These are phyloP conservation scores for Avena eriantha DNA, from an alignment of 176 grass and related monocot genomes.

Conservation along the genomic window DNA sequence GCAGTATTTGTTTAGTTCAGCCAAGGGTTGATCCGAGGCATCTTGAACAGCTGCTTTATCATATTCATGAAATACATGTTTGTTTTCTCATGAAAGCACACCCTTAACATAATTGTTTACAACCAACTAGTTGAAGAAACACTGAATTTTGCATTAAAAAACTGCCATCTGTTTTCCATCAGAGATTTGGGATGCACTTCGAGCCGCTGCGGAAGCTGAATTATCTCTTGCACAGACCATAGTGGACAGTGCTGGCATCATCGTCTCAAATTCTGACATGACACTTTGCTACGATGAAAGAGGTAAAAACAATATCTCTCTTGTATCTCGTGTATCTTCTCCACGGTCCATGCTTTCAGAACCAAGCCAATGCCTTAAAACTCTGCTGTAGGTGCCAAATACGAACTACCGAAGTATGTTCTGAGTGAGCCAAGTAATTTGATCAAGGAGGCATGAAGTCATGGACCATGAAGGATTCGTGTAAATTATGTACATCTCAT, in stretches of 20 bases:
- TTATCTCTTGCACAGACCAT: constrained; percentile 78
- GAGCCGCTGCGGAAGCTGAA: constrained; percentile 84
- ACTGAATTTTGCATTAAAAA: constrained; percentile 25
- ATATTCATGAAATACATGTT: constrained; percentile 10
- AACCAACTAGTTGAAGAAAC: constrained; percentile 10
- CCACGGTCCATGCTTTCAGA: constrained; percentile 1
- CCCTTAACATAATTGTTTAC: not conserved
- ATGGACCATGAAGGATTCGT: constrained; percentile 36
- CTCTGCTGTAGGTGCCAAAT: constrained; percentile 78
- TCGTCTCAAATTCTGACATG: constrained; percentile 87
- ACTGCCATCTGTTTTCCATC: constrained; percentile 27
- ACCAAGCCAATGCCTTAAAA: constrained; percentile 17
- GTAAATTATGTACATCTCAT: constrained; percentile 90
- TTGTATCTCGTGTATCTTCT: not conserved
- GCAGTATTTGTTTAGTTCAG: not conserved
- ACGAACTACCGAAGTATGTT: constrained; percentile 92
- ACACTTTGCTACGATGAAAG: constrained; percentile 89
- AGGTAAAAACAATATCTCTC: constrained; percentile 49
- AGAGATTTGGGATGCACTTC: constrained; percentile 98
- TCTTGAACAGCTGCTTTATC: not conserved
- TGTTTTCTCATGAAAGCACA: not conserved
- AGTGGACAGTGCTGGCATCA: constrained; percentile 92
- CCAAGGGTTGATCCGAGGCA: not conserved
- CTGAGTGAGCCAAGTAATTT: constrained; percentile 90
- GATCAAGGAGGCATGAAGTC: constrained; percentile 55